Evolutionary conservation across 2,329 filamentous ascomycete species (phyloP), one percentile per base, ranked within the genome.

Genomic region (Pseudogymnoascus destructans): DNA sequence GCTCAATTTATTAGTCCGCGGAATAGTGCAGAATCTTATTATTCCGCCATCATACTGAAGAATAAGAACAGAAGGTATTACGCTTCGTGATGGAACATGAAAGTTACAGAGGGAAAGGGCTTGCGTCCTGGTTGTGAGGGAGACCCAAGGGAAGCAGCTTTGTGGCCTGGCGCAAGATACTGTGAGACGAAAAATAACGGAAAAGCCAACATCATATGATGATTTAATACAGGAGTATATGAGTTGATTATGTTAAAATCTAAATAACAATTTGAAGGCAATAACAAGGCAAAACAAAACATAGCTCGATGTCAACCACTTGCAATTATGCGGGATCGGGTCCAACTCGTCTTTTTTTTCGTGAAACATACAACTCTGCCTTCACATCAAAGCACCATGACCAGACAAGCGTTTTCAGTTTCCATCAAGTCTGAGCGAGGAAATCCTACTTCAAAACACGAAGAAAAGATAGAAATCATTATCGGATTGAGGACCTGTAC

Each of bases 41-140:
- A 23, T 23, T 23, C 23, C 2, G 23, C 23, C 23, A 23, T 23
- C 4, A 23, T 33, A 33, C 3, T 25, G n/a, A n/a, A n/a, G n/a
- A n/a, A n/a, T n/a, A n/a, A n/a, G n/a, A n/a, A n/a, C n/a, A n/a
- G n/a, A n/a, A n/a, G n/a, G n/a, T n/a, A n/a, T n/a, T n/a, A n/a
- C n/a, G n/a, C n/a, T n/a, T n/a, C n/a, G n/a, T n/a, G n/a, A n/a
- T 78, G 0, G 70, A 73, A 25, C 23, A 25, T 25, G 23, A 25
- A 25, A 25, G 23, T 25, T 25, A 25, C 23, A 25, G 23, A 25
- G 23, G 23, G 23, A 25, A 25, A 25, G 5, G 23, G 23, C 5
- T 25, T 25, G 23, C 23, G 23, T 25, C 23, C 23, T 25, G 23
- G 23, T 25, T 25, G 23, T 6, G 23, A 25, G 23, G 23, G 23